These are phyloP conservation scores for Aspergillus piperis DNA, from an alignment of 2,329 filamentous ascomycete species.

Conservation along the genomic window DNA sequence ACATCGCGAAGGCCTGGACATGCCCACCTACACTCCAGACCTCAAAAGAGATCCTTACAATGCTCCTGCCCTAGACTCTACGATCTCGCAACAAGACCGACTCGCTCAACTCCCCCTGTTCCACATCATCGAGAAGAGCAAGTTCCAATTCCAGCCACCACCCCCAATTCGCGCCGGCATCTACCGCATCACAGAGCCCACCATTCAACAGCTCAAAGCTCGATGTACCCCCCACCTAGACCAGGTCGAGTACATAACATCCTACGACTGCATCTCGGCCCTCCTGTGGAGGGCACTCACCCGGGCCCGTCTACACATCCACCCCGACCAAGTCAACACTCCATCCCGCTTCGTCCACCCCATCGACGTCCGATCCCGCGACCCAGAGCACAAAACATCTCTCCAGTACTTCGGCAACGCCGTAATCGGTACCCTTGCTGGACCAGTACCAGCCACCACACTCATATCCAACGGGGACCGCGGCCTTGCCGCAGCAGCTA, in stretches of 20 bases:
- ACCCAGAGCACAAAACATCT: slow-evolving; percentile 21
- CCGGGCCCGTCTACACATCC: slow-evolving; percentile 21
- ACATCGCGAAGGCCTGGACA: slow-evolving; percentile 14
- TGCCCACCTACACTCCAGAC: slow-evolving; percentile 21
- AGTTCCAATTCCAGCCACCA: slow-evolving; percentile 11
- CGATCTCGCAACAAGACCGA: slow-evolving; percentile 11
- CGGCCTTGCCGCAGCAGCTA: slow-evolving; percentile 20
- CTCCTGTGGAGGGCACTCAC: slow-evolving; percentile 27
- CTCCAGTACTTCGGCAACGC: slow-evolving; percentile 27
- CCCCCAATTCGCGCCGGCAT: slow-evolving; percentile 15
- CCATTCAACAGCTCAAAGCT: slow-evolving; percentile 20
- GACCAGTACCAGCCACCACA: slow-evolving; percentile 13
- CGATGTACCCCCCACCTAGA: slow-evolving; percentile 14
- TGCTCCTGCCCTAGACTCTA: not conserved
- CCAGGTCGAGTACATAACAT: slow-evolving; percentile 24
- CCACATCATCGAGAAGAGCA: slow-evolving; percentile 18
- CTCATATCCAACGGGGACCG: slow-evolving; percentile 14
- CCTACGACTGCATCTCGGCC: slow-evolving; percentile 29
- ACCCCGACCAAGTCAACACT: slow-evolving; percentile 15
- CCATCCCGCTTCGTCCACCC: slow-evolving; percentile 22
- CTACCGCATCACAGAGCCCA: slow-evolving; percentile 18
- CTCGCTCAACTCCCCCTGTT: slow-evolving; percentile 18
- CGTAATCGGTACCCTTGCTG: slow-evolving; percentile 19
- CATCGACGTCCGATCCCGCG: slow-evolving; percentile 25
- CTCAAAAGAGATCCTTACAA: slow-evolving; percentile 25